A percentile compares a stretch with the other conserved stretches of the same genome.
These are phyloP conservation scores for Pseudonectria foliicola DNA, from an alignment of 2,329 filamentous ascomycete species.

Conservation along the genomic window DNA sequence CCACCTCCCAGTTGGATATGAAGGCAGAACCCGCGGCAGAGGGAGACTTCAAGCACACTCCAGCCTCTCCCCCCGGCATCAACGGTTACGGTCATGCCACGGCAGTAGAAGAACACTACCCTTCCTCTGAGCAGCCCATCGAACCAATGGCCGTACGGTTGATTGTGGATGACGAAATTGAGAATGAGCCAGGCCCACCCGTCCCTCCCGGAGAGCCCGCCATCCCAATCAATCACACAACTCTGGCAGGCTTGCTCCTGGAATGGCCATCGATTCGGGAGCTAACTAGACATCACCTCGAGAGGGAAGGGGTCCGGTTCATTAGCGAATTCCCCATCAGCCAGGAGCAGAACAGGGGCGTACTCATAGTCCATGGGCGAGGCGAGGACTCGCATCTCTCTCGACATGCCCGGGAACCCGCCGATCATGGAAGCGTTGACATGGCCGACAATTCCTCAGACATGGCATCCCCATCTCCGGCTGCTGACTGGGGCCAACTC, in stretches of 20 bases:
- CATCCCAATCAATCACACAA: conserved; percentile 81
- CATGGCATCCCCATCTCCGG: conserved; percentile 45
- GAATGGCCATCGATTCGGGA: conserved; percentile 61
- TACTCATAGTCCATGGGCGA: conserved; percentile 68
- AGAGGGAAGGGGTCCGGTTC: conserved; percentile 43
- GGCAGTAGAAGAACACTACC: conserved; percentile 14
- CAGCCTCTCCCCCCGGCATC: conserved; percentile 13
- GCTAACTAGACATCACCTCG: conserved; percentile 49
- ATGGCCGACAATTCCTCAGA: conserved; percentile 44
- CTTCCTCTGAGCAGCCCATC: conserved; percentile 17
- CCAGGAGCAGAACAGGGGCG: conserved; percentile 65
- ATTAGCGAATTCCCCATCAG: conserved; percentile 69
- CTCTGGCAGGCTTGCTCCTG: conserved; percentile 76
- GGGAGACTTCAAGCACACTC: conserved; percentile 22
- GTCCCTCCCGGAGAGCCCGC: conserved; percentile 55
- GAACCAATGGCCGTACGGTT: conserved; percentile 14
- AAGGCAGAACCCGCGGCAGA: conserved; percentile 24
- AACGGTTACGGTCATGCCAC: conserved; percentile 12
- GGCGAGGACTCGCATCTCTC: conserved; percentile 65
- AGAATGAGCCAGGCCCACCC: conserved; percentile 44
- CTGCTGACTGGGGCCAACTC: conserved; percentile 53
- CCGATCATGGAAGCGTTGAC: conserved; percentile 33
- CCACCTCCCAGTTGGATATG: conserved; percentile 9
- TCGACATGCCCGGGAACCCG: conserved; percentile 36
- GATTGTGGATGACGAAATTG: conserved; percentile 40